phyloP scores from a whole-genome alignment of 306 rosid genomes.

The Vigna angularis region DNA sequence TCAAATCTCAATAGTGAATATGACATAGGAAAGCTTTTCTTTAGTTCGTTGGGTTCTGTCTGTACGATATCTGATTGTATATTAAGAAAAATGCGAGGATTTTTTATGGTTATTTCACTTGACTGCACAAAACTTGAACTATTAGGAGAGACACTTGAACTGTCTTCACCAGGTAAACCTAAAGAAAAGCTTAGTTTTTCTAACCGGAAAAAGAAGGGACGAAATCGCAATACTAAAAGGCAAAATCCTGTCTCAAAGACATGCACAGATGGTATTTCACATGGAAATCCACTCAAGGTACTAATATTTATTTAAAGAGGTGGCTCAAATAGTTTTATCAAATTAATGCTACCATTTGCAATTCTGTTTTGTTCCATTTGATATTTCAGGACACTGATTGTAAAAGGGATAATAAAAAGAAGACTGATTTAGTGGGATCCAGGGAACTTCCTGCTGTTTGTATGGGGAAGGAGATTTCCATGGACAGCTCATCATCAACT shows the following conservation, averaged over 20 bases:
- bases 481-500: constrained; percentile 53
- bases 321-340: constrained; percentile 42
- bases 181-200: constrained; percentile 68
- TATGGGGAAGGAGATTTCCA: constrained; percentile 52
- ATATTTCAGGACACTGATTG: constrained; percentile 62
- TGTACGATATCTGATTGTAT: constrained; percentile 84
- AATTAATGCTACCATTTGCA: constrained; percentile 40
- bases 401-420: constrained; percentile 52
- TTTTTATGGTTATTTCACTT: constrained; percentile 89
- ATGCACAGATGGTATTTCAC: constrained; percentile 44
- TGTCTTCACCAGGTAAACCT: constrained; percentile 62
- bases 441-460: constrained; percentile 48
- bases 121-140: constrained; percentile 92
- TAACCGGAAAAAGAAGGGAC: constrained; percentile 82
- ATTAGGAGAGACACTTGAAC: constrained; percentile 62
- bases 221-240: constrained; percentile 61
- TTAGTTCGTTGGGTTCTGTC: constrained; percentile 81
- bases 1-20: constrained; percentile 55
- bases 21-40: constrained; percentile 72
- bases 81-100: constrained; percentile 78
- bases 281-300: constrained; percentile 63
- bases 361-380: constrained; percentile 51
- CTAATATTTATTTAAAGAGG: constrained; percentile 33
- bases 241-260: constrained; percentile 57
- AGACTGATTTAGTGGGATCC: constrained; percentile 51